phyloP scores from a whole-genome alignment of 441 rosid genomes.

The Hura crepitans region DNA sequence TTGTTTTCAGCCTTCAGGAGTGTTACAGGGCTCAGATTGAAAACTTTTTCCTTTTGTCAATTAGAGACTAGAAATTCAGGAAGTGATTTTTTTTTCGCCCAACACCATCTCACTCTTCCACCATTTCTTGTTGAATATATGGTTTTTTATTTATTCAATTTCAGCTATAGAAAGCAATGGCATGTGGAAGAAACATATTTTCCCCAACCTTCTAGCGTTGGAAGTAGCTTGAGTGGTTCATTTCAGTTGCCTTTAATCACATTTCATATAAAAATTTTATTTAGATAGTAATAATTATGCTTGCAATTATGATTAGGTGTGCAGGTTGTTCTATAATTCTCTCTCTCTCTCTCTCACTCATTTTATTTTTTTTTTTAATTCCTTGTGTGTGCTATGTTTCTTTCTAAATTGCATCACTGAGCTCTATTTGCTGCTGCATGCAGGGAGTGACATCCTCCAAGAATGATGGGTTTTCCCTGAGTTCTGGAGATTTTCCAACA shows the following conservation, averaged over 20 bases:
- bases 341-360: too few relatives aligned
- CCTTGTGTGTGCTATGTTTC: background rate
- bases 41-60: background rate
- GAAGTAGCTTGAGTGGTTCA: background rate
- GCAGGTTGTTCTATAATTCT: background rate
- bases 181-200: background rate
- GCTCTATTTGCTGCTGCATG: conserved; percentile 22
- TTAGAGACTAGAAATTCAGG: background rate
- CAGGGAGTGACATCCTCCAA: conserved; percentile 64
- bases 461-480: conserved; percentile 73
- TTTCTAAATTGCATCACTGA: conserved; percentile 21
- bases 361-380: too few relatives aligned
- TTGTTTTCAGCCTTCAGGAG: background rate
- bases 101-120: background rate
- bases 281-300: background rate
- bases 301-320: background rate
- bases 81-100: background rate
- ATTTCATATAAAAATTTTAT: too few relatives aligned
- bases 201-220: background rate
- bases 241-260: background rate
- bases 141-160: too few relatives aligned
- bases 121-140: too few relatives aligned
- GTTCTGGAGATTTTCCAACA: conserved; percentile 92
- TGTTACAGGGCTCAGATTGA: background rate
- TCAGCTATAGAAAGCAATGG: background rate